Base-by-base conservation (phyloP, 805 yeast genomes). In the Ogataea angusta region DNA sequence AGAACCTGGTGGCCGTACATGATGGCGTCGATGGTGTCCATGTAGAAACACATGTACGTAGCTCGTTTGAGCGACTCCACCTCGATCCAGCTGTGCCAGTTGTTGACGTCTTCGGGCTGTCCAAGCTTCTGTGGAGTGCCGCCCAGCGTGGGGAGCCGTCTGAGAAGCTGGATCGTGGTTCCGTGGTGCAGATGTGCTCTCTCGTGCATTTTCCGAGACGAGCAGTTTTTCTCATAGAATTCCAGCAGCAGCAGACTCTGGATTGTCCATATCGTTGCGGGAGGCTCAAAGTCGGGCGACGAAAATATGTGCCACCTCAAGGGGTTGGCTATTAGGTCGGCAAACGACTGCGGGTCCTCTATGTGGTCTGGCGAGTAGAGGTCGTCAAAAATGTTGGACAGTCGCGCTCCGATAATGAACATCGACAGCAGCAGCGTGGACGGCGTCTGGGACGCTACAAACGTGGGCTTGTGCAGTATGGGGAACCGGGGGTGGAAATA, bases 131-230 rank as follows among this genome's bases (percentile, higher is more conserved):
- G 62, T 0, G 88, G 85, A 42, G 82, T 77, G 0, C 89, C 89
- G 10, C 89, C 89, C 24, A 87, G 61, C 1, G 84, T 75, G 1
- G 95, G 87, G 0, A 87, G 78, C 51, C 95, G 69, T 49, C 95
- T 66, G 36, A 87, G 63, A 30, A 87, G 63, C 60, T 87, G 95
- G 29, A 86, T 80, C 0, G 90, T 80, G 0, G 95, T 83, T 4
- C 93, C 95, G 59, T 87, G 96, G 57, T 88, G 95, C 15, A 88
- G 66, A 60, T 83, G 91, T 0, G 87, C 85, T 34, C 96, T 63
- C 62, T 87, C 96, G 57, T 87, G 96, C 52, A 85, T 61, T 29
- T 66, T 64, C 51, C 96, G 66, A 32, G 76, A 73, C 0, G 87
- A 69, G 50, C 83, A 80, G 45, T 82, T 73, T 63, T 87, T 85